A percentile compares a stretch with the other conserved stretches of the same genome.
phyloP scores from a whole-genome alignment of 2,329 filamentous ascomycete species.

The Trichoderma sp. region DNA sequence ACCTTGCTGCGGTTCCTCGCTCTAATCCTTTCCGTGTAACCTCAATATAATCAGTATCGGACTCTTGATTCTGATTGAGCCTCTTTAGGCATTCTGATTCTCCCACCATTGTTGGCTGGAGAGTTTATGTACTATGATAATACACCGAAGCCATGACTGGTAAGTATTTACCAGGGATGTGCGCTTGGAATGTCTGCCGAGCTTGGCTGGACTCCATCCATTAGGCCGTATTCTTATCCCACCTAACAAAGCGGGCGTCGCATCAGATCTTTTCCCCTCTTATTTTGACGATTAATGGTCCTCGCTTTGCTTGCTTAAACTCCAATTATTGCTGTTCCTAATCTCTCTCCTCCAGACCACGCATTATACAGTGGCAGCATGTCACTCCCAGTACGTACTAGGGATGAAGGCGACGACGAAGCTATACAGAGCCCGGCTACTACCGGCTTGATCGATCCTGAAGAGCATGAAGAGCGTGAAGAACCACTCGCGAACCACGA shows the following conservation, averaged over 20 bases:
- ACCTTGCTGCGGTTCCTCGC: not conserved
- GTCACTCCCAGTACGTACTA: conserved; percentile 32
- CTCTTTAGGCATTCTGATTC: not conserved
- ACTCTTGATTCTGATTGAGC: not conserved
- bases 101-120: not conserved
- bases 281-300: not conserved
- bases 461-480: conserved; percentile 30
- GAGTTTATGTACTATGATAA: not conserved
- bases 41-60: not conserved
- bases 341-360: conserved; percentile 1
- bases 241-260: not conserved
- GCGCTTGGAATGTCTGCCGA: not conserved
- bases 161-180: not conserved
- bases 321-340: not conserved
- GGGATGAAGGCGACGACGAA: conserved; percentile 39
- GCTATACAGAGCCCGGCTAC: conserved; percentile 31
- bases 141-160: conserved; percentile 12
- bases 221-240: not conserved
- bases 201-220: not conserved
- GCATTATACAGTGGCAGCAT: conserved; percentile 8
- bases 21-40: conserved; percentile 1
- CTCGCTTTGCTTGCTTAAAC: not conserved
- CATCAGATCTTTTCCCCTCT: not conserved
- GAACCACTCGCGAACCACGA: conserved; percentile 31
- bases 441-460: conserved; percentile 30